These are phyloP conservation scores for Grosmannia serpens DNA, from an alignment of 2,329 filamentous ascomycete genomes.

Conservation along the genomic window DNA sequence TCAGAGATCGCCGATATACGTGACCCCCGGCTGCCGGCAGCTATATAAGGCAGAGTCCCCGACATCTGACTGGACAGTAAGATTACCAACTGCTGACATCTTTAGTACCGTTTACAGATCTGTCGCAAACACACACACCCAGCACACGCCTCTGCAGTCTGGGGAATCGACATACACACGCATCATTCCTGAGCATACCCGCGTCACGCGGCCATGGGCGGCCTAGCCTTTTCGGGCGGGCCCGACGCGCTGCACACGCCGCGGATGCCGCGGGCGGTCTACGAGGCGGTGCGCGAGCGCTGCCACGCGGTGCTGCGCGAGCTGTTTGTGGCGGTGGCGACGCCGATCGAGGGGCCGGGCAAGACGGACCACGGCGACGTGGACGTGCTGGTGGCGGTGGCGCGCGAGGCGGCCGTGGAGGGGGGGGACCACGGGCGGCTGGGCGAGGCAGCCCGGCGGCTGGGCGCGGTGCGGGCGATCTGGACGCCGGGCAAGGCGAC, in stretches of 20 bases:
- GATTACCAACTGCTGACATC: neutral
- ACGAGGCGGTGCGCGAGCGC: constrained; percentile 35
- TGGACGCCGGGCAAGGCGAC: constrained; percentile 25
- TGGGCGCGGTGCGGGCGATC: constrained; percentile 32
- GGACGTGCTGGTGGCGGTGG: constrained; percentile 45
- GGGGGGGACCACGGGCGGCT: neutral
- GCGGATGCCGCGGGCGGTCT: constrained; percentile 50
- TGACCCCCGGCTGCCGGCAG: neutral
- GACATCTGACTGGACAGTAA: no score
- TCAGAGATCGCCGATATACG: neutral
- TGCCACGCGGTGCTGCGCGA: constrained; percentile 34
- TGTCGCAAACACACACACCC: no score
- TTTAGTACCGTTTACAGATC: neutral
- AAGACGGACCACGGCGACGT: constrained; percentile 63
- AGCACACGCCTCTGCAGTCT: no score
- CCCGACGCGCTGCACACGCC: constrained; percentile 44
- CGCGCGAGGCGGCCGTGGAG: neutral
- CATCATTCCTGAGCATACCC: neutral
- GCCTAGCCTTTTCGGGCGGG: constrained; percentile 42
- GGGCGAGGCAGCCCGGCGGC: constrained; percentile 2
- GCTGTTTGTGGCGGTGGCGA: constrained; percentile 43
- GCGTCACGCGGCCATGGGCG: constrained; percentile 45
- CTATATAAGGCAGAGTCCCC: neutral
- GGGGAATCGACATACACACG: no score
- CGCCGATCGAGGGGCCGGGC: constrained; percentile 55